Percentiles rank a stretch among this genome's conserved stretches.
Conservation (phyloP, 225 moss, liverwort and hornwort genomes). For the Antitrichia curtipendula region DNA sequence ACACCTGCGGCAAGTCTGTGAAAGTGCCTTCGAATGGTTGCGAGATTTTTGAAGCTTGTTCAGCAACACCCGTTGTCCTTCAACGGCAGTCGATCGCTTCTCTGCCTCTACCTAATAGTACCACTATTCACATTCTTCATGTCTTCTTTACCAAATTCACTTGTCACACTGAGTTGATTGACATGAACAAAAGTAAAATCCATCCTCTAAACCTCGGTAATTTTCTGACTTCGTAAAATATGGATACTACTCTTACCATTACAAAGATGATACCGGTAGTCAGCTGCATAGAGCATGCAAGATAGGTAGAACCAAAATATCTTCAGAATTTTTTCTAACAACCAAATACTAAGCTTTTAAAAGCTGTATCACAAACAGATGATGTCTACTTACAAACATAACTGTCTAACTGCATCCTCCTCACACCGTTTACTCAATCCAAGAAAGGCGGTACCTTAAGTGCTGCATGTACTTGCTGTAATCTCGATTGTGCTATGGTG, state of each 20-base stretch:
- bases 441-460: slow-evolving; percentile 30
- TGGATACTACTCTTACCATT: neutral
- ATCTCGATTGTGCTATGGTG: slow-evolving; percentile 17
- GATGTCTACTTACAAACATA: neutral
- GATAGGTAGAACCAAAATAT: neutral
- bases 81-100: slow-evolving; percentile 46
- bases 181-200: neutral
- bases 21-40: slow-evolving; percentile 22
- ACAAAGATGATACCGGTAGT: neutral
- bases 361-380: neutral
- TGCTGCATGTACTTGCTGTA: slow-evolving; percentile 41
- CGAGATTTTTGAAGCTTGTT: slow-evolving; percentile 73
- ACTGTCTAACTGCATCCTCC: neutral
- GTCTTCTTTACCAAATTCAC: neutral
- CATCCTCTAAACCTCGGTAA: neutral
- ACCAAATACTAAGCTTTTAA: neutral
- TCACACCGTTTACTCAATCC: neutral
- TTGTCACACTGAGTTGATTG: neutral
- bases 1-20: slow-evolving; percentile 33
- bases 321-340: neutral
- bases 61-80: slow-evolving; percentile 46
- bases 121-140: neutral
- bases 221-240: neutral
- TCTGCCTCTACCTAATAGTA: slow-evolving; percentile 56
- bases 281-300: neutral